A percentile compares a stretch with the other conserved stretches of the same genome.
Evolutionary conservation across 179 eudicot genomes (phyloP).

Genomic region (Pouteria campechiana): DNA sequence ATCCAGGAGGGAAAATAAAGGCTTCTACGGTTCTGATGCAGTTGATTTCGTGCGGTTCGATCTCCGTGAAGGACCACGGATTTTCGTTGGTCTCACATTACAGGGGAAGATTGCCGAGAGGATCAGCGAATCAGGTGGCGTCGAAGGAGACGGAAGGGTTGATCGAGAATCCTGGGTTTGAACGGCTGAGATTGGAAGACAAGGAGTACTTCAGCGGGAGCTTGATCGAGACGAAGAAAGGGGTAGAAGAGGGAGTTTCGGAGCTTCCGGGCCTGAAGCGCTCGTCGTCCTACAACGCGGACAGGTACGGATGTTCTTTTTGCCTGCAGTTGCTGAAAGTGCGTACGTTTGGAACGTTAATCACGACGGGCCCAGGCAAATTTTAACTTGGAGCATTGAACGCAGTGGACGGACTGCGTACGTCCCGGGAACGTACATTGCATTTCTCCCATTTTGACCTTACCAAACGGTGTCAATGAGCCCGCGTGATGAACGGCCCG

Average conservation of each 20-base stretch:
- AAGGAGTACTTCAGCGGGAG: conserved; percentile 93
- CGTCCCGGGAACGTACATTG: too few species aligned
- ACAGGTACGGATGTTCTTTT: conserved; percentile 21
- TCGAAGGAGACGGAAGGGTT: conserved; percentile 8
- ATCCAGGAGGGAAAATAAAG: conserved; percentile 39
- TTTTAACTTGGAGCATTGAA: too few species aligned
- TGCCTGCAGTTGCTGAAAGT: too few species aligned
- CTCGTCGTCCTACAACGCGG: conserved; percentile 74
- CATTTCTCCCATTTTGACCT: too few species aligned
- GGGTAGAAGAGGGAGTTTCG: too few species aligned
- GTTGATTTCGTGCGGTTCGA: conserved; percentile 69
- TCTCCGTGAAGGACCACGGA: conserved; percentile 55
- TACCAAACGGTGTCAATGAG: too few species aligned
- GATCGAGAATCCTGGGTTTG: conserved; percentile 20
- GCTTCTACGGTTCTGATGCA: conserved; percentile 74
- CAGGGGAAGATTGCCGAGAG: conserved; percentile 52
- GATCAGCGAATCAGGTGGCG: conserved; percentile 25
- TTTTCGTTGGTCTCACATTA: conserved; percentile 47
- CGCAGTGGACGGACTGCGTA: too few species aligned
- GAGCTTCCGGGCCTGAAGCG: conserved; percentile 38
- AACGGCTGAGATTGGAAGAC: conserved; percentile 32
- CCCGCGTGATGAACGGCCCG: too few species aligned
- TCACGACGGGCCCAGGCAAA: too few species aligned
- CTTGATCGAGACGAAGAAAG: conserved; percentile 63
- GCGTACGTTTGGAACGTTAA: too few species aligned